phyloP scores from a whole-genome alignment of 1,284 basidiomycete species.

The Phellopilus nigrolimitatus region DNA sequence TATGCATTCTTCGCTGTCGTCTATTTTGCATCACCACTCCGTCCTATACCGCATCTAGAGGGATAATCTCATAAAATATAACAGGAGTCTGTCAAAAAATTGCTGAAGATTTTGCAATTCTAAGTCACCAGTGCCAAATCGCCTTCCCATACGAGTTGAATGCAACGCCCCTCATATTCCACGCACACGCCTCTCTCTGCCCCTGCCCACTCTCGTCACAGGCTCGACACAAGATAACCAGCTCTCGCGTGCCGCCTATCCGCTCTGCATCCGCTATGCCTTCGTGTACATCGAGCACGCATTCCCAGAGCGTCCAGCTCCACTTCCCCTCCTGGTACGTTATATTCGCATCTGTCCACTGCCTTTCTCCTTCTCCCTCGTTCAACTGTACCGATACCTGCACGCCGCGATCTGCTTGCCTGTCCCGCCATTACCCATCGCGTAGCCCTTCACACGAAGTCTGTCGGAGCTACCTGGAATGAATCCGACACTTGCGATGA shows the following conservation, averaged over 20 bases:
- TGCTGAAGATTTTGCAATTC: background rate
- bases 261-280: conserved; percentile 22
- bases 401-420: conserved; percentile 43
- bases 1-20: background rate
- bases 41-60: background rate
- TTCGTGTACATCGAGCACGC: conserved; percentile 32
- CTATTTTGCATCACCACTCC: background rate
- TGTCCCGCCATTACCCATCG: conserved; percentile 38
- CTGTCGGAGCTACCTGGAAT: conserved; percentile 21
- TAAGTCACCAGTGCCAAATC: conserved; percentile 12
- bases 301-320: conserved; percentile 71
- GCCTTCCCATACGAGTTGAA: conserved; percentile 37
- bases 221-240: conserved; percentile 37
- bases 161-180: conserved; percentile 59
- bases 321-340: conserved; percentile 59
- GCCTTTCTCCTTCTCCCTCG: conserved; percentile 41
- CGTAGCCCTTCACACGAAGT: conserved; percentile 54
- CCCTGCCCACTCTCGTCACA: conserved; percentile 38
- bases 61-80: no score
- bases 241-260: conserved; percentile 15
- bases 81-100: background rate
- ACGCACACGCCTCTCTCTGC: conserved; percentile 44
- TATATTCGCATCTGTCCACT: conserved; percentile 48
- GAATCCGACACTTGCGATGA: conserved; percentile 41
- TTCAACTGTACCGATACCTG: conserved; percentile 39